Evolutionary conservation across 2,329 filamentous ascomycete genomes (phyloP).

Genomic region (Fusarium circinatum): DNA sequence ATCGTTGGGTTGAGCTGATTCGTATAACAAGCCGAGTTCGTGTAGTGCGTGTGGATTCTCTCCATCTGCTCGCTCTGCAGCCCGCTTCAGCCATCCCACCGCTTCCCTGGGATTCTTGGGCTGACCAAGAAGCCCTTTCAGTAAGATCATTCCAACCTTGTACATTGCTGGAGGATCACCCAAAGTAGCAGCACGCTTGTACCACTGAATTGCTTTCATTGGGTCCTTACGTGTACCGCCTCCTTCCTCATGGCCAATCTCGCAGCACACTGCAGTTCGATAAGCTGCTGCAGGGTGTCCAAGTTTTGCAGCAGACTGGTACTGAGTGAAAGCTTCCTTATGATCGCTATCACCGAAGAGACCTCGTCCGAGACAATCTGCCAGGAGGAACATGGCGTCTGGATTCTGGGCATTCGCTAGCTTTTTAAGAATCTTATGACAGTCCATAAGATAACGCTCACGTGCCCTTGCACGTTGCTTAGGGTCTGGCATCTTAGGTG

Average conservation of each 20-base stretch:
- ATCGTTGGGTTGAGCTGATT: constrained; percentile 73
- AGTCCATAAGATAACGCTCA: constrained; percentile 86
- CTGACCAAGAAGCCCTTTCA: constrained; percentile 94
- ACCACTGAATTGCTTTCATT: constrained; percentile 97
- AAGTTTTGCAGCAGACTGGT: constrained; percentile 91
- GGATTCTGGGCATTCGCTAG: constrained; percentile 76
- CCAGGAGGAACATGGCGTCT: constrained; percentile 93
- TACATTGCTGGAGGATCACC: constrained; percentile 97
- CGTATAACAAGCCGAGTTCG: constrained; percentile 78
- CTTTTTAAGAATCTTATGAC: constrained; percentile 92
- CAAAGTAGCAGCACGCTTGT: constrained; percentile 88
- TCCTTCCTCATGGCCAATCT: constrained; percentile 93
- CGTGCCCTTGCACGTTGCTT: constrained; percentile 78
- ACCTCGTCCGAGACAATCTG: constrained; percentile 88
- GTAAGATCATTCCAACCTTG: constrained; percentile 94
- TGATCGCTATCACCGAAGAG: constrained; percentile 83
- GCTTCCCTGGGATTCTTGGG: constrained; percentile 84
- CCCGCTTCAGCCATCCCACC: constrained; percentile 90
- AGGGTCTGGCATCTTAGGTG: constrained; percentile 72
- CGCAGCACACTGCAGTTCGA: constrained; percentile 94
- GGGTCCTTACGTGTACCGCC: constrained; percentile 92
- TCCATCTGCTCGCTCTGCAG: constrained; percentile 84
- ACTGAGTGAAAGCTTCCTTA: constrained; percentile 92
- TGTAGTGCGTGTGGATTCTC: constrained; percentile 97
- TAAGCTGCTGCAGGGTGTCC: constrained; percentile 90